Evolutionary conservation across 2,329 filamentous ascomycete genomes (phyloP), one percentile per base, ranked within the genome.

Genomic region (Fusarium tuaranense): DNA sequence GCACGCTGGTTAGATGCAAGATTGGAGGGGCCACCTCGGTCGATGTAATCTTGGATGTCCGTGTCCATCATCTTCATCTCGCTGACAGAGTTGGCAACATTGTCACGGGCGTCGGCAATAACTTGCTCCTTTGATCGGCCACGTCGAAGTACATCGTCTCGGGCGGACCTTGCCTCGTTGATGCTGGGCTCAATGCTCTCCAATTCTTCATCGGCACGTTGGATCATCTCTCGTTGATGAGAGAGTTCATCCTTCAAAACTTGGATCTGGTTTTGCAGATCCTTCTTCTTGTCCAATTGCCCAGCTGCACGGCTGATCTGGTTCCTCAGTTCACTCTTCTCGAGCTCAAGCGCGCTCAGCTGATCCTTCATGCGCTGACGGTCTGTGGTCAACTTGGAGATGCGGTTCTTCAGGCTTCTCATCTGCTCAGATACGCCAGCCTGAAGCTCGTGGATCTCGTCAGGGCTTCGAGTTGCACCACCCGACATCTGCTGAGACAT

Each of bases 401-500:
- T 87, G 51, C 87, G 88, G 48, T 86, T 86, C 79, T 94, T 95
- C 32, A 91, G 84, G 25, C 84, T 84, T 65, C 92, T 90, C 74
- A 91, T 88, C 79, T 94, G 91, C 70, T 95, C 94, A 22, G 89
- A 89, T 66, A 92, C 88, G 20, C 86, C 84, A 58, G 91, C 90
- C 71, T 95, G 90, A 58, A 95, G 90, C 63, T 94, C 92, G 77
- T 97, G 93, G 63, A 98, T 95, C 75, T 97, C 94, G 64, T 97
- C 94, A 8, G 95, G 88, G 34, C 93, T 94, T 71, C 94, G 91
- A 16, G 90, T 89, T 12, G 88, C 82, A 30, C 88, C 87, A 16
- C 91, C 88, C 68, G 92, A 90, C 78, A 93, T 91, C 80, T 98
- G 93, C 76, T 95, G 95, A 10, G 91, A 91, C 68, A 90, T 87